These are phyloP conservation scores for Sphagnum contortum DNA, from an alignment of 225 moss, liverwort and hornwort genomes.

Conservation along the genomic window DNA sequence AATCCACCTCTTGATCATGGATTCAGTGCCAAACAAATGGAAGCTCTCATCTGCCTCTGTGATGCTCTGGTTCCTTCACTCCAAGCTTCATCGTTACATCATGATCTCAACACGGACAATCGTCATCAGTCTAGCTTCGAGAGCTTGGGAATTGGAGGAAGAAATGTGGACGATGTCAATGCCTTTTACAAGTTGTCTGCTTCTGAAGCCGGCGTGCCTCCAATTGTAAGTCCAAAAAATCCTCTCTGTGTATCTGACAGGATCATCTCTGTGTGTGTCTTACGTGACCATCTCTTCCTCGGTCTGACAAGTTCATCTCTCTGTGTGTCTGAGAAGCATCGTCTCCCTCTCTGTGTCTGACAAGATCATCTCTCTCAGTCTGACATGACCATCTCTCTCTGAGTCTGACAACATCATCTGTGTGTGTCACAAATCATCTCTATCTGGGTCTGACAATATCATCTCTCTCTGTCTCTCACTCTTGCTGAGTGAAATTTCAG, in stretches of 20 bases:
- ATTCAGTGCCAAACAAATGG: slow-evolving; percentile 41
- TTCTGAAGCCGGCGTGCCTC: slow-evolving; percentile 41
- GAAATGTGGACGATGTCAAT: slow-evolving; percentile 15
- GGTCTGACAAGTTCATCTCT: too few species aligned
- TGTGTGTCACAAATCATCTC: not conserved
- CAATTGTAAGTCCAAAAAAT: slow-evolving; percentile 25
- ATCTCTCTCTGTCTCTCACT: too few species aligned
- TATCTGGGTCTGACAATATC: not conserved
- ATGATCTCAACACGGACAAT: not conserved
- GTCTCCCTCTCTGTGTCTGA: not conserved
- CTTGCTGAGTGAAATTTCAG: too few species aligned
- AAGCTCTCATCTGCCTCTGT: slow-evolving; percentile 40
- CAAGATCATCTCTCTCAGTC: not conserved
- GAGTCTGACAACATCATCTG: not conserved
- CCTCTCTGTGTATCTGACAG: not conserved
- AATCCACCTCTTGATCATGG: slow-evolving; percentile 31
- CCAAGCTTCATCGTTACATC: slow-evolving; percentile 1
- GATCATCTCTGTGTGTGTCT: not conserved
- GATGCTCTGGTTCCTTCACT: slow-evolving; percentile 69
- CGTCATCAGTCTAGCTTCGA: not conserved
- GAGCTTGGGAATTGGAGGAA: slow-evolving; percentile 1
- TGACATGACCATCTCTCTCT: not conserved
- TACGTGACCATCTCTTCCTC: too few species aligned
- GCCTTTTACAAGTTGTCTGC: slow-evolving; percentile 53
- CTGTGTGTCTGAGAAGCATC: not conserved